These are phyloP conservation scores for Forsythia suspensa DNA, from an alignment of 257 asterid genomes.

Conservation along the genomic window DNA sequence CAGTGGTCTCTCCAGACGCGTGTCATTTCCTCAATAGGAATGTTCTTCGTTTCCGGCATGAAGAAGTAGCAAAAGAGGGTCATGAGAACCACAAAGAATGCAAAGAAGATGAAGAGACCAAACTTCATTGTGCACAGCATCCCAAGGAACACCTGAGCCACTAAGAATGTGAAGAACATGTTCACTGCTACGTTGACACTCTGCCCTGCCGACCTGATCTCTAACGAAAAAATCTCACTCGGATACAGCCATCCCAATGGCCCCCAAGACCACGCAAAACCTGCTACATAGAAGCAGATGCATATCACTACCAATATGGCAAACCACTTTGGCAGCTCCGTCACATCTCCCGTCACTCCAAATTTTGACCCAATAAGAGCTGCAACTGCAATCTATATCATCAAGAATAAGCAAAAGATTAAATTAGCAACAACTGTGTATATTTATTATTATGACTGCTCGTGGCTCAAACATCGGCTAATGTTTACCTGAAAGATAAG, in stretches of 20 bases:
- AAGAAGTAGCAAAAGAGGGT: background rate
- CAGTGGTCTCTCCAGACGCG: slow-evolving; percentile 11
- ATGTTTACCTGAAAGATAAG: slow-evolving; percentile 1
- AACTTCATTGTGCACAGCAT: slow-evolving; percentile 6
- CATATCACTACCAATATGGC: background rate
- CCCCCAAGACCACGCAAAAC: slow-evolving; percentile 8
- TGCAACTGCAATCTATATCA: background rate
- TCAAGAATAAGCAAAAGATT: background rate
- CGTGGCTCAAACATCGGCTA: background rate
- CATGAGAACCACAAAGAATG: background rate
- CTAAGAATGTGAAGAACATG: slow-evolving; percentile 3
- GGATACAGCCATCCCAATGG: slow-evolving; percentile 11
- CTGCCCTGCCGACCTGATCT: slow-evolving; percentile 1
- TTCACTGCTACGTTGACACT: background rate
- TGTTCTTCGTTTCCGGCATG: background rate
- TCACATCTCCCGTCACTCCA: background rate
- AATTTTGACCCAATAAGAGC: background rate
- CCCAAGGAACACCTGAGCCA: background rate
- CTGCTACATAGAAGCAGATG: background rate
- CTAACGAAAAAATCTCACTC: slow-evolving; percentile 3
- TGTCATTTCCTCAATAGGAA: slow-evolving; percentile 5
- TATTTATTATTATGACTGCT: background rate
- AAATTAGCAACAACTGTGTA: background rate
- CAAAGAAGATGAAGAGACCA: slow-evolving; percentile 7
- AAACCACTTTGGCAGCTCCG: background rate